A percentile compares a stretch with the other conserved stretches of the same genome.
Evolutionary conservation across 495 filamentous ascomycete genomes (phyloP).

Genomic region (Saxophila tyrrhenica): DNA sequence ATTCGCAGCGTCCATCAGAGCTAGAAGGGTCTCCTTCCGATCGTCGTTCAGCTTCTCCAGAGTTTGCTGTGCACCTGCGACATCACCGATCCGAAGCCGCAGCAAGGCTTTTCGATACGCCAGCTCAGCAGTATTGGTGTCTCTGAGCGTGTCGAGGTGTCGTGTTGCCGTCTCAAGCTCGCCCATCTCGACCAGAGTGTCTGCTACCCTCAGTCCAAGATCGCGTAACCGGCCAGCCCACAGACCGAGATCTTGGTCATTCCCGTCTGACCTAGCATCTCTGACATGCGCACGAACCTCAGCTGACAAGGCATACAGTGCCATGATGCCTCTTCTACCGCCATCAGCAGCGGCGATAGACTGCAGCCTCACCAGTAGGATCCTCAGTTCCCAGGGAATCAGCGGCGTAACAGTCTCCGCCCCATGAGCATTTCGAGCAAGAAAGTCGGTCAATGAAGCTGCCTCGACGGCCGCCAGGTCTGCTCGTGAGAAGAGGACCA

Average conservation of each 20-base stretch:
- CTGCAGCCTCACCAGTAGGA: conserved; percentile 71
- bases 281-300: conserved; percentile 46
- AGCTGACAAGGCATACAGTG: conserved; percentile 74
- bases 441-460: conserved; percentile 71
- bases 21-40: conserved; percentile 23
- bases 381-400: conserved; percentile 77
- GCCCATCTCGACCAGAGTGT: conserved; percentile 81
- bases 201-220: conserved; percentile 65
- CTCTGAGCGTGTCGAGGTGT: conserved; percentile 43
- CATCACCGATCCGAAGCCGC: conserved; percentile 64
- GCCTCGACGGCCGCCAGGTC: conserved; percentile 75
- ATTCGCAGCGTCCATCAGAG: conserved; percentile 68
- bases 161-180: conserved; percentile 65
- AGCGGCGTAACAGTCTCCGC: neutral
- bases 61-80: conserved; percentile 49
- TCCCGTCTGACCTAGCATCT: conserved; percentile 9
- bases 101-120: conserved; percentile 50
- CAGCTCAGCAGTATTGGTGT: conserved; percentile 24
- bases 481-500: conserved; percentile 58
- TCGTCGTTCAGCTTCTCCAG: conserved; percentile 25
- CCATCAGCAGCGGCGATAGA: conserved; percentile 69
- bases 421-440: conserved; percentile 31
- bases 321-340: conserved; percentile 68
- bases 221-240: conserved; percentile 65
- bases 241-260: conserved; percentile 34